Evolutionary conservation across 805 yeast genomes (phyloP), one percentile per base, ranked within the genome.

Genomic region (Tetrapisispora fleetii): DNA sequence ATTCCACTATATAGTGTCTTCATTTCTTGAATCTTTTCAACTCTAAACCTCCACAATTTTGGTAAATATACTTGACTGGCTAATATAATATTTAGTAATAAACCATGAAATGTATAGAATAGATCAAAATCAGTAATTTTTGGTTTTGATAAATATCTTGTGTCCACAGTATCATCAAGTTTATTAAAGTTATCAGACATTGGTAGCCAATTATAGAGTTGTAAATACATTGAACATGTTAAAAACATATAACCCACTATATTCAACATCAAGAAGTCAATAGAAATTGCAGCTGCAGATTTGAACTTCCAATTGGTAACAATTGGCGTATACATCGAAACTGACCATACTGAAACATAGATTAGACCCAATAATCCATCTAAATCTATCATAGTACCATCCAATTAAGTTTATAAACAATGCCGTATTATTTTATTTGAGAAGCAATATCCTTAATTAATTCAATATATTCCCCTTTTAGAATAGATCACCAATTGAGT

Each of bases 301-400:
- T 58, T 62, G 16, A 68, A 59, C 27, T 53, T 59, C 54, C 66
- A 67, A 51, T 75, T 75, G 9, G 74, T 60, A 8, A 67, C 37
- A 7, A 77, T 47, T 2, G 78, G 73, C 4, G 81, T 79, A 51
- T 77, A 77, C 59, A 73, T 73, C 2, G 81, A 74, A 1, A 75
- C 48, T 16, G 79, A 64, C 76, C 76, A 72, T 44, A 71, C 69
- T 4, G 60, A 33, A 2, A 70, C 73, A 52, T 71, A 70, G 0
- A 65, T 52, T n/a, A 64, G 53, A 3, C 75, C 75, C 8, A 70
- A 50, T 2, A 60, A 10, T 13, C 57, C 52, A 37, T 60, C 63
- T 21, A 53, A 19, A 8, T 48, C 33, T 3, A 47, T 32, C 35
- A 32, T 32, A 8, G 4, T 24, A 24, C 28, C 8, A 8, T 24